Base-by-base conservation (phyloP, 2,329 filamentous ascomycete species). In the Alternaria ethzedia region DNA sequence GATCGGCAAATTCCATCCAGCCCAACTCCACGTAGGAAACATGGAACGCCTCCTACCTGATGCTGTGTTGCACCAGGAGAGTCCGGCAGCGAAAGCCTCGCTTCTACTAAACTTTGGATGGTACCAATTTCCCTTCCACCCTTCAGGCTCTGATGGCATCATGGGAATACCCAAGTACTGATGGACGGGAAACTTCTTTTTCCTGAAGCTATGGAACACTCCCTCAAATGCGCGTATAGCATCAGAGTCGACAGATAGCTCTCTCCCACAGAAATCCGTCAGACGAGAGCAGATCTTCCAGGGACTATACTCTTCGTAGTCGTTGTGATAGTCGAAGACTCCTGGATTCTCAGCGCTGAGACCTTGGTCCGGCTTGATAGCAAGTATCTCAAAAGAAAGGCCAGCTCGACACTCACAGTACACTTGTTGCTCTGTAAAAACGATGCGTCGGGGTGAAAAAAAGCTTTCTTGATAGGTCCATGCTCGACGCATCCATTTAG, bases 291-390 rank as follows among this genome's bases (percentile, higher is more conserved):
- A 41, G 2, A 41, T 41, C 4, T n/a, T 3, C 15, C 8, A 41
- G 32, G 32, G 15, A 10, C 4, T 10, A 41, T 5, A 0, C 4
- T 5, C 2, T 10, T 10, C 8, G 15, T 41, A 5, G 0, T 2
- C 13, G 7, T 1, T 1, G 15, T 41, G 32, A 1, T 9, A 2
- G 32, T n/a, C 7, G 32, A 36, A 36, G 5, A 36, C n/a, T 5
- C 32, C n/a, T n/a, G n/a, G n/a, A n/a, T n/a, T n/a, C n/a, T n/a
- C n/a, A n/a, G n/a, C n/a, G n/a, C n/a, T n/a, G n/a, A n/a, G n/a
- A n/a, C n/a, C n/a, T n/a, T n/a, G n/a, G n/a, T n/a, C n/a, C n/a
- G n/a, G n/a, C n/a, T n/a, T n/a, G n/a, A n/a, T n/a, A n/a, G n/a
- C n/a, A n/a, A n/a, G n/a, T n/a, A n/a, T n/a, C 10, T 49, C 46